Evolutionary conservation across 1,284 basidiomycete genomes (phyloP), one percentile per base, ranked within the genome.

Genomic region (Mycosarcoma mackinlayi): DNA sequence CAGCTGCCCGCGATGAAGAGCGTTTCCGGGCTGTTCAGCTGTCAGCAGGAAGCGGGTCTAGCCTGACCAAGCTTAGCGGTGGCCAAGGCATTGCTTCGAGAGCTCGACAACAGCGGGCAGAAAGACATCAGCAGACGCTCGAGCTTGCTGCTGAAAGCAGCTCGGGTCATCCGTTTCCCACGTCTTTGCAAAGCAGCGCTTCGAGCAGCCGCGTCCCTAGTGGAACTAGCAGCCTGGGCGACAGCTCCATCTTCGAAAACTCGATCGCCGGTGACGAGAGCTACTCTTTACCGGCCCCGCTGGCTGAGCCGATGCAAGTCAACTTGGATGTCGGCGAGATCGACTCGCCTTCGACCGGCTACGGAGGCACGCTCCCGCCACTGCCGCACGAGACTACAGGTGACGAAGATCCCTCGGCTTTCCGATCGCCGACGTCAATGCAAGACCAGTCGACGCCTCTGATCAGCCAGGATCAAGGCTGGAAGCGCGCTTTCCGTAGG

Each of bases 221-320:
- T 23, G 47, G 59, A 4, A 33, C 42, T 14, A 62, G 44, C 38
- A 73, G 65, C 31, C 30, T 54, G 2, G 51, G 60, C 16, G 67
- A 68, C 30, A 57, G 64, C 42, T 63, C 64, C 2, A 40, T 61
- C 16, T 16, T 69, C 31, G 67, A 70, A 16, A 65, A 44, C 10
- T 70, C 67, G n/a, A 33, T 75, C 13, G 73, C 69, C 1, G 73
- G 73, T 6, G 73, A 75, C 38, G 73, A 75, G 35, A 75, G 73
- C 45, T 75, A 75, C 44, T 52, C 41, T 7, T 37, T 72, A 6
- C 64, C 70, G 13, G 38, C 53, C 6, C 49, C 54, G 24, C 47
- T 42, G 9, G 27, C 47, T 6, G 45, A 30, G 2, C n/a, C 33
- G n/a, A 10, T n/a, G 21, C 42, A 25, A 1, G 6, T 33, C 4